Evolutionary conservation across 75 land plant species (phyloP).

Genomic region (Cunninghamia lanceolata): DNA sequence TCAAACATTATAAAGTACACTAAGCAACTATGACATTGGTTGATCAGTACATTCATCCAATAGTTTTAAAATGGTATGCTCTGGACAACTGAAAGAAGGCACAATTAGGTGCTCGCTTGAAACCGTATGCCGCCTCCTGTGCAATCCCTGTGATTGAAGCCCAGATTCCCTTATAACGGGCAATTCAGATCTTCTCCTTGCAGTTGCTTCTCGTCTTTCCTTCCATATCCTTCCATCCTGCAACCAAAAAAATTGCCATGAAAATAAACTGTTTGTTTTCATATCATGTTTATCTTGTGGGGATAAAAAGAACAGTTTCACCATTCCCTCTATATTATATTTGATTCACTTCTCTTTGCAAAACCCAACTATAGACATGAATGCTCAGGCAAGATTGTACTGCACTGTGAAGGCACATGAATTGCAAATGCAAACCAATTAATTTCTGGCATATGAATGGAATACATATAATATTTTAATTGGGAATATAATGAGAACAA

Average conservation of each 20-base stretch:
- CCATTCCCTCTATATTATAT: neutral
- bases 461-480: neutral
- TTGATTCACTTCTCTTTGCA: neutral
- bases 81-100: constrained; percentile 83
- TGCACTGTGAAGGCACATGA: neutral
- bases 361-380: neutral
- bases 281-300: neutral
- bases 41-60: constrained; percentile 53
- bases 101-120: constrained; percentile 36
- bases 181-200: constrained; percentile 44
- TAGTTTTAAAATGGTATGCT: constrained; percentile 47
- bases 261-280: neutral
- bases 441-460: neutral
- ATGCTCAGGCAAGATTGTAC: neutral
- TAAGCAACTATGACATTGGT: neutral
- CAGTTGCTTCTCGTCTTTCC: constrained; percentile 58
- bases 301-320: neutral
- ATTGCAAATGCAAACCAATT: neutral
- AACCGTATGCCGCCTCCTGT: constrained; percentile 16
- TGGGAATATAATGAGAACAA: neutral
- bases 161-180: constrained; percentile 43
- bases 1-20: neutral
- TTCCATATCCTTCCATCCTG: constrained; percentile 98
- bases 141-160: constrained; percentile 16
- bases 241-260: constrained; percentile 3